These are phyloP conservation scores for Closterium sp. DNA, from an alignment of 139 green algal species.

Conservation along the genomic window DNA sequence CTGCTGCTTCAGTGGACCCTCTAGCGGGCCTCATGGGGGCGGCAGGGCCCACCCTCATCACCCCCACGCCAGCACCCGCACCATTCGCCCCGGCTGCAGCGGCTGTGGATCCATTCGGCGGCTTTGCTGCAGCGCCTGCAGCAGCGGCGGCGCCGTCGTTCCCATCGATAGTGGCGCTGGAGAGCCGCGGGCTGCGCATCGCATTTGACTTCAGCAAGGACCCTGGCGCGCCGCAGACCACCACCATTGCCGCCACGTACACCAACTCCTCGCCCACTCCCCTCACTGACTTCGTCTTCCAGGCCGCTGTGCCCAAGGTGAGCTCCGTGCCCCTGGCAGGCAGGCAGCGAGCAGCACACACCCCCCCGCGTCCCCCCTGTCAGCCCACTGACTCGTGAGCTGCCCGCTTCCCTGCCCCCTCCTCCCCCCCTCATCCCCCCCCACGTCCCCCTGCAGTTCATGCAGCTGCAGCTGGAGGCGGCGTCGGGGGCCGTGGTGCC, in stretches of 20 bases:
- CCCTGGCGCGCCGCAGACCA: constrained; percentile 45
- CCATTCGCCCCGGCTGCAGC: not conserved
- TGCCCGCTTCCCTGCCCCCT: not conserved
- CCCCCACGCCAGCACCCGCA: not conserved
- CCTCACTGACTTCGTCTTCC: constrained; percentile 79
- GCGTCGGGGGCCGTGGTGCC: constrained; percentile 62
- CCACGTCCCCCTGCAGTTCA: constrained; percentile 52
- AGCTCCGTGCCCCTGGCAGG: not conserved
- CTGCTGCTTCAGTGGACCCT: constrained; percentile 24
- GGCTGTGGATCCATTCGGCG: not conserved
- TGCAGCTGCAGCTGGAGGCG: constrained; percentile 77
- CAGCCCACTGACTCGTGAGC: not conserved
- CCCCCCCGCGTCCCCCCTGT: not conserved
- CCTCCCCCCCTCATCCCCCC: not conserved
- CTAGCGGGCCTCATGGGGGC: constrained; percentile 44
- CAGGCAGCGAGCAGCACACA: not conserved
- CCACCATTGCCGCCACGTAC: constrained; percentile 69
- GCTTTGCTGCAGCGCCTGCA: not conserved
- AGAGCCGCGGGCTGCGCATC: constrained; percentile 61
- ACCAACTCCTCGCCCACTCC: constrained; percentile 59
- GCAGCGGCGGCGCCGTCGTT: not conserved
- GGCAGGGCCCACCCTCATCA: not conserved
- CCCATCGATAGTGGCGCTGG: not conserved
- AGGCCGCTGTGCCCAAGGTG: constrained; percentile 92
- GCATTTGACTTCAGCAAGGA: constrained; percentile 69